Evolutionary conservation across 2,329 filamentous ascomycete genomes (phyloP).

Genomic region (Microcera coccophila): DNA sequence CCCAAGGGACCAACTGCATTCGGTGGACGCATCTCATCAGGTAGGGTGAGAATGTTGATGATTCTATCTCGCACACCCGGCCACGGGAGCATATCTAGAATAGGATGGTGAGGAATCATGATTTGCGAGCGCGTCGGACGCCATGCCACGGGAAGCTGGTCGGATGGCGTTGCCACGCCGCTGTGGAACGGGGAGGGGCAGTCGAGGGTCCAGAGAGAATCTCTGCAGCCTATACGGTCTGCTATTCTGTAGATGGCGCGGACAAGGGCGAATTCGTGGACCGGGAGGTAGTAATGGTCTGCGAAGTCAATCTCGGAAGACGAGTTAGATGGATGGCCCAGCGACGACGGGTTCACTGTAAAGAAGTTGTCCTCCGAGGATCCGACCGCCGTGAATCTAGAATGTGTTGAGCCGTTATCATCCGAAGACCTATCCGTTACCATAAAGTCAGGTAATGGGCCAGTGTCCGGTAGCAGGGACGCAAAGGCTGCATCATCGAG

Average conservation of each 20-base stretch:
- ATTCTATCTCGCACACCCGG: constrained; percentile 50
- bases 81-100: constrained; percentile 58
- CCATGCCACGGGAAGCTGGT: constrained; percentile 44
- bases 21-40: constrained; percentile 44
- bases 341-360: constrained; percentile 17
- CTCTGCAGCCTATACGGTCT: constrained; percentile 40
- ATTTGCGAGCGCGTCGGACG: constrained; percentile 49
- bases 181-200: constrained; percentile 45
- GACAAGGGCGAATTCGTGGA: constrained; percentile 47
- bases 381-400: constrained; percentile 1
- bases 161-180: constrained; percentile 26
- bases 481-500: constrained; percentile 15
- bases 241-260: constrained; percentile 47
- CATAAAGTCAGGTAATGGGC: constrained; percentile 8
- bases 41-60: constrained; percentile 49
- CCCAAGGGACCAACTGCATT: constrained; percentile 44
- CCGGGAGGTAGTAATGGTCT: constrained; percentile 47
- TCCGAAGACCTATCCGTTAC: constrained; percentile 5
- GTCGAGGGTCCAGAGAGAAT: constrained; percentile 44
- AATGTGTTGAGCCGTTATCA: constrained; percentile 3
- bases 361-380: constrained; percentile 1
- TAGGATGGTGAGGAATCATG: constrained; percentile 51
- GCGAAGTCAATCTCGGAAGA: constrained; percentile 30
- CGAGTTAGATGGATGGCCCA: constrained; percentile 15
- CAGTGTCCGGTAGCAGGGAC: constrained; percentile 15